These are phyloP conservation scores for Neofusicoccum sp. DNA, from an alignment of 2,329 filamentous ascomycete species.

Conservation along the genomic window DNA sequence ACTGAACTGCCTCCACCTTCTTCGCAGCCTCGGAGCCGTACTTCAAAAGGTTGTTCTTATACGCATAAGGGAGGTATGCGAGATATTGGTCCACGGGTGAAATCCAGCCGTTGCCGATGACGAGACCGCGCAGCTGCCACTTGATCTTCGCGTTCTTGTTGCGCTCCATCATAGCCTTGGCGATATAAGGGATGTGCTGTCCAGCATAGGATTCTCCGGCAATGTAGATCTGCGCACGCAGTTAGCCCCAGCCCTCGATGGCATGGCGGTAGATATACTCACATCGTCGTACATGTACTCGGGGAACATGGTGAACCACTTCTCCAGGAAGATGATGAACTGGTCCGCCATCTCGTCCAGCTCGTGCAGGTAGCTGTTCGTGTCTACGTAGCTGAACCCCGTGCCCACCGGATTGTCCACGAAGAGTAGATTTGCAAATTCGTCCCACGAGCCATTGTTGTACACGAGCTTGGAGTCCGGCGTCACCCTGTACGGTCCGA, in stretches of 20 bases:
- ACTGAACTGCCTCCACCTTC: slow-evolving; percentile 66
- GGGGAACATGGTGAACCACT: slow-evolving; percentile 87
- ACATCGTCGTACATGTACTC: slow-evolving; percentile 92
- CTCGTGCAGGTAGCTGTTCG: slow-evolving; percentile 80
- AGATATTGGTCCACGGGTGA: slow-evolving; percentile 87
- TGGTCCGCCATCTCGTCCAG: slow-evolving; percentile 85
- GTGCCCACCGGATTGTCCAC: slow-evolving; percentile 97
- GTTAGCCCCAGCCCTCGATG: slow-evolving; percentile 22
- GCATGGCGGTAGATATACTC: slow-evolving; percentile 45
- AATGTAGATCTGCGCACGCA: slow-evolving; percentile 70
- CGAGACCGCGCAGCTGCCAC: slow-evolving; percentile 80
- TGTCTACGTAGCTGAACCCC: slow-evolving; percentile 93
- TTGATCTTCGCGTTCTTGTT: slow-evolving; percentile 62
- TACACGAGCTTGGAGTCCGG: slow-evolving; percentile 68
- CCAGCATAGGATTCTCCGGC: slow-evolving; percentile 96
- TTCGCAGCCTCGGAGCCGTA: slow-evolving; percentile 63
- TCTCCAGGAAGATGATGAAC: slow-evolving; percentile 84
- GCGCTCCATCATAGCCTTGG: slow-evolving; percentile 82
- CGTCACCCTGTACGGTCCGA: slow-evolving; percentile 86
- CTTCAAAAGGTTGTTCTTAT: slow-evolving; percentile 70
- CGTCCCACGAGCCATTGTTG: slow-evolving; percentile 97
- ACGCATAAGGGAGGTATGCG: slow-evolving; percentile 78
- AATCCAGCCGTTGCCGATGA: slow-evolving; percentile 99
- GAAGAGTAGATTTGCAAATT: slow-evolving; percentile 95
- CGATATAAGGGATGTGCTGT: slow-evolving; percentile 95